These are phyloP conservation scores for Globisporangium alternatum DNA, from an alignment of 352 stramenopile genomes.

Conservation along the genomic window DNA sequence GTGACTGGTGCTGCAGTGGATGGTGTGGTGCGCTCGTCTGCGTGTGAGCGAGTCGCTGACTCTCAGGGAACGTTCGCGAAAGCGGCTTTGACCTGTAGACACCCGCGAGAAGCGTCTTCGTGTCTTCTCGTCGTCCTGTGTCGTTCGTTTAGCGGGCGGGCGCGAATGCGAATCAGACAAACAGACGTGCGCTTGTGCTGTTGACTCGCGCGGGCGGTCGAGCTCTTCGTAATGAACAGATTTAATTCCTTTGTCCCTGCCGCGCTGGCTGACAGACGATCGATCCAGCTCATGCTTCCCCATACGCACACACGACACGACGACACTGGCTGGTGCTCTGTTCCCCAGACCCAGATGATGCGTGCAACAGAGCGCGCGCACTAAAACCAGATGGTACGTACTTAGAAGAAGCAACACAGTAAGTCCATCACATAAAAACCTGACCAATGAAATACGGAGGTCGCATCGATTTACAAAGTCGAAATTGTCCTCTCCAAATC, in stretches of 20 bases:
- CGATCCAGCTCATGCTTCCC: too few species aligned
- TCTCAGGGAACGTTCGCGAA: conserved; percentile 9
- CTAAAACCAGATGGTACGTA: neutral
- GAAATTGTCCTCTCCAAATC: neutral
- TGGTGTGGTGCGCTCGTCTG: neutral
- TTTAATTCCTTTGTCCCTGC: neutral
- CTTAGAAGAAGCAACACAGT: neutral
- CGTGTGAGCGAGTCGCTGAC: neutral
- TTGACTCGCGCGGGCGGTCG: neutral
- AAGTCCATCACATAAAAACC: too few species aligned
- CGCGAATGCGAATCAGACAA: conserved; percentile 5
- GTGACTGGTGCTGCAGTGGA: neutral
- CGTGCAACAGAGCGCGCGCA: neutral
- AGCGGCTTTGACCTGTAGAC: neutral
- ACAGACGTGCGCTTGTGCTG: neutral
- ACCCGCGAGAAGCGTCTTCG: neutral
- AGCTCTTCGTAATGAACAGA: neutral
- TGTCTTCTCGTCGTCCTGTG: neutral
- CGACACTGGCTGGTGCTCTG: too few species aligned
- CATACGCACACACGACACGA: too few species aligned
- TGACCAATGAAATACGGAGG: too few species aligned
- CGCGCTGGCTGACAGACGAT: neutral
- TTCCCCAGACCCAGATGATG: neutral
- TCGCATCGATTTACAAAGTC: neutral
- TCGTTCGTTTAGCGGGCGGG: neutral